Base-by-base conservation (phyloP, 1,284 basidiomycete species). In the Pisolithus thermaeus region DNA sequence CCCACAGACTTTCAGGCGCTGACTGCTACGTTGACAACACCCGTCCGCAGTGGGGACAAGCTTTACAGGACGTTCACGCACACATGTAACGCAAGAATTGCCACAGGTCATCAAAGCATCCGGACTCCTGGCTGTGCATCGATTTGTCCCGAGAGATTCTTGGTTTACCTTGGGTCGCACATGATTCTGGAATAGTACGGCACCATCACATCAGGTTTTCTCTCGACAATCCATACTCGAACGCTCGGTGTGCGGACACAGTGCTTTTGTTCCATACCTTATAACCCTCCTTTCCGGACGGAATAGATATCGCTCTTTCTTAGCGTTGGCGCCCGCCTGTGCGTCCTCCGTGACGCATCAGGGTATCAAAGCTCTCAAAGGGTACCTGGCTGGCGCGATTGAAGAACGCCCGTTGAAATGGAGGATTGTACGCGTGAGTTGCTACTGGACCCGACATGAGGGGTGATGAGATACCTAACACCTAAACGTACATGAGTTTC, bases 1-100 rank as follows among this genome's bases (percentile, higher is more conserved):
- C 18, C 18, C 18, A 20, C 18, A 20, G 18, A 20, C 18, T 20
- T 20, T 27, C 7, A 27, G 7, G 27, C 7, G 27, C 41, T 97
- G 97, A 74, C 97, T 68, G 18, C 18, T 20, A 20, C 18, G 18
- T 97, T 59, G 85, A 96, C 65, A 94, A 93, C 8, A 94, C 90
- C 3, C 76, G 81, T 51, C 78, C 84, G 3, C 84, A 84, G 65
- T 97, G 83, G 70, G 71, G 82, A 20, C 32, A 87, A 84, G 69
- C 76, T 94, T 68, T 97, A 97, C 70, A 92, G 92, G 69, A 97
- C 97, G 94, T 80, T 87, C 57, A 84, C 84, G 23, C 83, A 91
- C 60, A 20, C 18, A 20, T 20, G 75, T 97, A 59, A 87, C 85
- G 9, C 67, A 83, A 49, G 94, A 97, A 73, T 73, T 97, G 32